Evolutionary conservation across 1,284 basidiomycete species (phyloP).

Genomic region (Puccinia coronata): DNA sequence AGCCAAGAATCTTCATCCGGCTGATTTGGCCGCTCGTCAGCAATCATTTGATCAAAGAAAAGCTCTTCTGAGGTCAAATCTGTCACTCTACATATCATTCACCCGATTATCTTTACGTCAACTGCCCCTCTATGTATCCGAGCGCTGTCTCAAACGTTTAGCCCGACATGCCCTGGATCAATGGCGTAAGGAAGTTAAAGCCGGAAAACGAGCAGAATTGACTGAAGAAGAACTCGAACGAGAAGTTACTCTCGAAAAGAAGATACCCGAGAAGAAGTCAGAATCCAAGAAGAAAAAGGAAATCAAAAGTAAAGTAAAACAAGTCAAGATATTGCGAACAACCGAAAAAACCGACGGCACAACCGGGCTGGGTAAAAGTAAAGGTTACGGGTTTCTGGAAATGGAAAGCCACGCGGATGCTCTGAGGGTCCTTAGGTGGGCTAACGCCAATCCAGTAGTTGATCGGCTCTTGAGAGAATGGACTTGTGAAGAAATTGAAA

Average conservation of each 20-base stretch:
- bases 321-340: conserved; percentile 86
- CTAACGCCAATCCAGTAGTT: conserved; percentile 79
- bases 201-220: conserved; percentile 67
- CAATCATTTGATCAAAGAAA: conserved; percentile 79
- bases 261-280: conserved; percentile 55
- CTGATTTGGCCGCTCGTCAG: conserved; percentile 79
- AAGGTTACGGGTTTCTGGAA: conserved; percentile 95
- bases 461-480: conserved; percentile 70
- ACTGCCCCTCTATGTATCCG: conserved; percentile 83
- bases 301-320: conserved; percentile 61
- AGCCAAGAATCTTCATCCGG: conserved; percentile 68
- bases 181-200: conserved; percentile 78
- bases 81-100: conserved; percentile 87
- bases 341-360: conserved; percentile 81
- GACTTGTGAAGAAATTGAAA: conserved; percentile 79
- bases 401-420: conserved; percentile 84
- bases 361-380: conserved; percentile 80
- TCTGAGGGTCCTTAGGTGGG: conserved; percentile 85
- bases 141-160: conserved; percentile 83
- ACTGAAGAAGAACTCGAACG: conserved; percentile 72
- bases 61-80: conserved; percentile 79
- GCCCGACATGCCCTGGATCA: conserved; percentile 76
- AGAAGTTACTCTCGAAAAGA: conserved; percentile 55
- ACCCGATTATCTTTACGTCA: conserved; percentile 91
- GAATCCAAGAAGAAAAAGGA: conserved; percentile 57